Conservation (phyloP, 2,329 filamentous ascomycete species). For the Alternaria dauci region DNA sequence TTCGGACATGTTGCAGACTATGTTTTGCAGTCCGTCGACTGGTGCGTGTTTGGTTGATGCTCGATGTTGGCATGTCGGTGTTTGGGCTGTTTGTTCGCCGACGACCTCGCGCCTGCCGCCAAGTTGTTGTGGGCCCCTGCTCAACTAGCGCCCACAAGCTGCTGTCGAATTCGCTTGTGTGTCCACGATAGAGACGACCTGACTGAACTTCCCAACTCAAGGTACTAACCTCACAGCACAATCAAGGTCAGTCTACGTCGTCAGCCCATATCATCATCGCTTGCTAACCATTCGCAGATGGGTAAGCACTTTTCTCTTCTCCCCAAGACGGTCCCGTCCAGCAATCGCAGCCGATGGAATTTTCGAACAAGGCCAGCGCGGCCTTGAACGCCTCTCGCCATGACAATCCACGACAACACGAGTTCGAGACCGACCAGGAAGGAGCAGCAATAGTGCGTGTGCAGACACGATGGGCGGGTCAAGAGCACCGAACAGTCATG, state of each 20-base stretch:
- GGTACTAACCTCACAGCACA: constrained; percentile 59
- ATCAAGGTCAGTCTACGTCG: constrained; percentile 59
- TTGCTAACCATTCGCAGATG: constrained; percentile 61
- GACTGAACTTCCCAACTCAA: constrained; percentile 44
- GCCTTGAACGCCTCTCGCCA: constrained; percentile 11
- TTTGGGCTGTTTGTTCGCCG: constrained; percentile 37
- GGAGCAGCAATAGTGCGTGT: neutral
- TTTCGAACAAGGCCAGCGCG: constrained; percentile 30
- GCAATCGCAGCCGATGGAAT: constrained; percentile 46
- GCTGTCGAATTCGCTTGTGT: constrained; percentile 23
- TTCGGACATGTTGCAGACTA: constrained; percentile 4
- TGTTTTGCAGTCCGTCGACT: neutral
- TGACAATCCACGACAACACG: constrained; percentile 8
- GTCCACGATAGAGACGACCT: constrained; percentile 27
- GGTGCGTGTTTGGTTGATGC: neutral
- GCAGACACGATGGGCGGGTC: neutral
- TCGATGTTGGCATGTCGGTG: constrained; percentile 24
- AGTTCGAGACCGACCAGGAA: neutral
- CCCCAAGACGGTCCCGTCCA: constrained; percentile 30
- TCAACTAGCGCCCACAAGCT: constrained; percentile 37
- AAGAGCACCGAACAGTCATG: neutral
- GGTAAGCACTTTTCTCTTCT: constrained; percentile 61
- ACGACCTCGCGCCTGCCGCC: constrained; percentile 18
- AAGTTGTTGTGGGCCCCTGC: constrained; percentile 21
- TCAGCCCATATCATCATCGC: constrained; percentile 5